Evolutionary conservation across 176 grass and related monocot species (phyloP), one percentile per base, ranked within the genome.

Genomic region (Stipa capillata): DNA sequence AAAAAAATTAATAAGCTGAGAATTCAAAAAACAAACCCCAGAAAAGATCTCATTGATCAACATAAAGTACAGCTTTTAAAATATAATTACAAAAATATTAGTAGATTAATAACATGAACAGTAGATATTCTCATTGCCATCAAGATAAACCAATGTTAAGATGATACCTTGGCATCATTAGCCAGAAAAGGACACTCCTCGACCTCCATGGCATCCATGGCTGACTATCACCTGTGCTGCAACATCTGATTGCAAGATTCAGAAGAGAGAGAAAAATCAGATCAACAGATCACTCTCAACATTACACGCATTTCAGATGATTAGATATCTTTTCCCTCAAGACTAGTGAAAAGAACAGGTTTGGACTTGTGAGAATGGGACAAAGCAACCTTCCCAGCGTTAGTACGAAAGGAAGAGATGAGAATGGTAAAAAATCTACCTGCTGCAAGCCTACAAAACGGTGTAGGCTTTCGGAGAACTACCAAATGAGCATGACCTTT

Each of bases 131-230:
- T 71, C 29, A 69, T 25, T 73, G 44, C 0, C 52, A 54, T 48
- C 42, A 77, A 61, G 20, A 82, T 43, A 78, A 84, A 36, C 8
- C 62, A 69, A 20, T 40, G 64, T 51, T 74, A 63, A 51, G 32
- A 73, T 75, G 33, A 72, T 89, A 92, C 93, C 89, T 95, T 95
- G 20, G 93, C 84, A 87, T 95, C 87, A 79, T 80, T 85, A 59
- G 66, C 81, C 56, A 89, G 65, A 73, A 95, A 95, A 72, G 77
- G 74, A 89, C 79, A 73, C 72, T 85, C 93, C 45, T 92, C 87
- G 2, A 44, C 61, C 44, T 87, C 93, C 21, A 85, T 83, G 39
- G 48, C 54, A 67, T 92, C 89, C 93, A 85, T 85, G 10, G 18
- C n/a, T 51, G 48, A 51, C 18, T n/a, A 51, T 51, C 17, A n/a